Base-by-base conservation (phyloP, 2,329 filamentous ascomycete species). In the Phialocephala subalpina region DNA sequence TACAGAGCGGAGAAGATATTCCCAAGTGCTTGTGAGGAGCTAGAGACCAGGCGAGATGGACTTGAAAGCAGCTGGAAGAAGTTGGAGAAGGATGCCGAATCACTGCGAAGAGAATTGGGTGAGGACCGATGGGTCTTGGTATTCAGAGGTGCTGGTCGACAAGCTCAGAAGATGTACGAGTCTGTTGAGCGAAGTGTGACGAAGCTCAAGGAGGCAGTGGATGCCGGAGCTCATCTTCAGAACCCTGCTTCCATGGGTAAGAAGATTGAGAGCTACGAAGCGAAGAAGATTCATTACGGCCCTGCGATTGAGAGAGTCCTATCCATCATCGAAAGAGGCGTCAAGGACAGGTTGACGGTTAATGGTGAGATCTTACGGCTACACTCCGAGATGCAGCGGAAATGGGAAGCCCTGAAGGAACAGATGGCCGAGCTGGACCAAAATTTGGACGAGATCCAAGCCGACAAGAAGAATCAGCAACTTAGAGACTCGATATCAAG, bases 71-170 rank as follows among this genome's bases (percentile, higher is more conserved):
- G 88, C 74, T 98, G 96, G 85, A 92, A 90, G 79, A 94, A 92
- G 76, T 86, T 99, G 1, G 92, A 97, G 77, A 89, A 89, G 67
- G 96, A 99, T 77, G 94, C 95, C 11, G 94, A 98, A 75, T 92
- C 92, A 1, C 80, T 99, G 56, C 87, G 94, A 69, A 92, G 94
- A 76, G 96, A 99, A 77, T 83, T 99, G 3, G 94, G 94, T 33
- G 96, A 99, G 77, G 96, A 99, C 76, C 90, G 94, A 64, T 99
- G 96, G 96, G 90, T 99, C 52, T 86, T 97, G 61, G 94, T 98
- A 40, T 99, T 99, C 81, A 89, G 95, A 64, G 95, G 96, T 70
- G 96, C 96, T 18, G 94, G 94, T 16, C 87, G 91, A 64, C 94
- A 97, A 79, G 95, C 96, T 4, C 89, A 96, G 72, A 97, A 97